These are phyloP conservation scores for Lactarius tabidus DNA, from an alignment of 768 basidiomycete species.

Conservation along the genomic window DNA sequence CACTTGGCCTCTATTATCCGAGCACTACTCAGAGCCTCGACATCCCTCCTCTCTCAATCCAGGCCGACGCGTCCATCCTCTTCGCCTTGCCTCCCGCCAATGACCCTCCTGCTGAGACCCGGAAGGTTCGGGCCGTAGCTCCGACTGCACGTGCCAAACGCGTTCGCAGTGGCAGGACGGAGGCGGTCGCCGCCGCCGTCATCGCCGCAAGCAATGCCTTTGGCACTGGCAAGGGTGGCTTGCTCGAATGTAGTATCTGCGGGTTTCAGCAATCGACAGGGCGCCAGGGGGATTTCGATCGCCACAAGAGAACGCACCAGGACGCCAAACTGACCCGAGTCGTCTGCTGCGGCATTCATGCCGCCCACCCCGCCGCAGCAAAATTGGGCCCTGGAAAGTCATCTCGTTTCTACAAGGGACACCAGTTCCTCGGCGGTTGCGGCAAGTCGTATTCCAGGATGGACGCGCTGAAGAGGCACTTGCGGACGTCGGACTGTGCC, in stretches of 20 bases:
- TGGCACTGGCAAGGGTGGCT: background rate
- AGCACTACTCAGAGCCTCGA: background rate
- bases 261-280: constrained; percentile 4
- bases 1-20: constrained; percentile 14
- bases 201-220: no score
- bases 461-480: constrained; percentile 18
- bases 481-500: constrained; percentile 6
- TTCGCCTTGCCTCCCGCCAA: background rate
- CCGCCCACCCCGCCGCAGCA: background rate
- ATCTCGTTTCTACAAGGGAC: background rate
- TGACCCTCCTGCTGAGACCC: background rate
- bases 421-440: constrained; percentile 12
- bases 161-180: background rate
- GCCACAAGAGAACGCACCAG: constrained; percentile 11
- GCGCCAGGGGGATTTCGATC: constrained; percentile 14
- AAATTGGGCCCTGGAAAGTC: background rate
- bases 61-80: background rate
- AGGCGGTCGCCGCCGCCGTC: background rate
- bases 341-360: constrained; percentile 17
- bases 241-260: background rate
- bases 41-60: background rate
- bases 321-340: background rate
- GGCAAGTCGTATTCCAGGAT: constrained; percentile 16
- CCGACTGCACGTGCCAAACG: background rate
- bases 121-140: constrained; percentile 1